A percentile compares a stretch with the other conserved stretches of the same genome.
Evolutionary conservation across 345 rosid genomes (phyloP).

Genomic region (Linum trigynum): DNA sequence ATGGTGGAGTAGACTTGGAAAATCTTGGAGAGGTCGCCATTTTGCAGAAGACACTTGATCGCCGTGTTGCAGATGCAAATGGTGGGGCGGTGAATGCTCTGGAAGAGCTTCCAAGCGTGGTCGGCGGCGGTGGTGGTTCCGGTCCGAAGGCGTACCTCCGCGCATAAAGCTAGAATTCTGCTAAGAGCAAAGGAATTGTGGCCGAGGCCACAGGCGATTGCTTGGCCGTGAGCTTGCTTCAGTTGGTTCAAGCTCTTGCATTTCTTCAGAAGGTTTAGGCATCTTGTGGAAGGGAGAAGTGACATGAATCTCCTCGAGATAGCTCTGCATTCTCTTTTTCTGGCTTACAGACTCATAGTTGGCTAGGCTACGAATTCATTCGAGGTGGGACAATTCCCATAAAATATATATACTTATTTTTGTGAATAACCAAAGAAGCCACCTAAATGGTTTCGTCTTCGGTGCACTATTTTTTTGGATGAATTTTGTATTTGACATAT

Average conservation of each 20-base stretch:
- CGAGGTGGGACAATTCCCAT: too few species aligned
- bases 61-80: slow-evolving; percentile 46
- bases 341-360: too few species aligned
- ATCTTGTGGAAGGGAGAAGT: neutral
- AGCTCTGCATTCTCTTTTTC: neutral
- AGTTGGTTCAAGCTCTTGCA: slow-evolving; percentile 40
- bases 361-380: too few species aligned
- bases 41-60: slow-evolving; percentile 33
- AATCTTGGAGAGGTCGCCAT: slow-evolving; percentile 12
- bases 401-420: too few species aligned
- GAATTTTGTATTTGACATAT: too few species aligned
- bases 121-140: slow-evolving; percentile 16
- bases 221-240: slow-evolving; percentile 35
- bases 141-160: slow-evolving; percentile 14
- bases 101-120: slow-evolving; percentile 34
- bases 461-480: too few species aligned
- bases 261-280: slow-evolving; percentile 23
- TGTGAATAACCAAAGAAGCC: too few species aligned
- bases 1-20: slow-evolving; percentile 19
- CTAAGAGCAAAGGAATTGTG: slow-evolving; percentile 30
- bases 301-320: neutral
- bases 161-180: slow-evolving; percentile 39
- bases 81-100: slow-evolving; percentile 32
- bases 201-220: slow-evolving; percentile 33
- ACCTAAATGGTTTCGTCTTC: too few species aligned